A percentile compares a stretch with the other conserved stretches of the same genome.
These are phyloP conservation scores for Corylus heterophylla DNA, from an alignment of 306 rosid species.

Conservation along the genomic window DNA sequence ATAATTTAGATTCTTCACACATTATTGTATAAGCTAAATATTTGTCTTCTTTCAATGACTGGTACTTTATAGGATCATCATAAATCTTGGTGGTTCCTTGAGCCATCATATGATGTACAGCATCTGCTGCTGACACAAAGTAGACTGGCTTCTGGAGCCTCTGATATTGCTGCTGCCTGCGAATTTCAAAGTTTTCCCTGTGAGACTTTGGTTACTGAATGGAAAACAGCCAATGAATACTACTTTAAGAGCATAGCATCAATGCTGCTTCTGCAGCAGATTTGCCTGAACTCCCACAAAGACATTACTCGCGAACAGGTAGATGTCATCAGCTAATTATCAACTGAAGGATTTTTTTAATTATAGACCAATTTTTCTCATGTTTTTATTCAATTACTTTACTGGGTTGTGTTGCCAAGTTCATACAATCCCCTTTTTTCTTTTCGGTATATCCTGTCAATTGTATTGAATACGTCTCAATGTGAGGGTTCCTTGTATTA, in stretches of 20 bases:
- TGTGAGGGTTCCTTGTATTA: too few species aligned
- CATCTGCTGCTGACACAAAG: constrained; percentile 47
- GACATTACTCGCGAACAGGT: constrained; percentile 79
- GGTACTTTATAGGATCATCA: constrained; percentile 48
- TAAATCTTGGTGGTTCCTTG: constrained; percentile 90
- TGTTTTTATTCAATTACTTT: not conserved
- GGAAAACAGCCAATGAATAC: constrained; percentile 60
- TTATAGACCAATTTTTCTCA: not conserved
- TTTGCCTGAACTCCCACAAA: constrained; percentile 62
- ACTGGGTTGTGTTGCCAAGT: not conserved
- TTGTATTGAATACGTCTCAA: too few species aligned
- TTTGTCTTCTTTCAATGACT: not conserved
- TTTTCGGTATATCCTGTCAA: not conserved
- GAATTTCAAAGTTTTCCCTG: constrained; percentile 20
- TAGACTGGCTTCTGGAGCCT: constrained; percentile 38
- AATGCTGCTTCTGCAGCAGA: constrained; percentile 64
- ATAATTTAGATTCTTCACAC: constrained; percentile 13
- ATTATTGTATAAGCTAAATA: not conserved
- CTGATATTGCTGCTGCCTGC: constrained; percentile 29
- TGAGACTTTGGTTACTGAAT: constrained; percentile 42
- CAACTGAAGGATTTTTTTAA: not conserved
- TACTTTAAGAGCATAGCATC: constrained; percentile 76
- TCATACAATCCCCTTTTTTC: not conserved
- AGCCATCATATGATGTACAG: constrained; percentile 50
- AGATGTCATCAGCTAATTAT: constrained; percentile 9